Evolutionary conservation across 257 asterid genomes (phyloP).

Genomic region (Solanum etuberosum): DNA sequence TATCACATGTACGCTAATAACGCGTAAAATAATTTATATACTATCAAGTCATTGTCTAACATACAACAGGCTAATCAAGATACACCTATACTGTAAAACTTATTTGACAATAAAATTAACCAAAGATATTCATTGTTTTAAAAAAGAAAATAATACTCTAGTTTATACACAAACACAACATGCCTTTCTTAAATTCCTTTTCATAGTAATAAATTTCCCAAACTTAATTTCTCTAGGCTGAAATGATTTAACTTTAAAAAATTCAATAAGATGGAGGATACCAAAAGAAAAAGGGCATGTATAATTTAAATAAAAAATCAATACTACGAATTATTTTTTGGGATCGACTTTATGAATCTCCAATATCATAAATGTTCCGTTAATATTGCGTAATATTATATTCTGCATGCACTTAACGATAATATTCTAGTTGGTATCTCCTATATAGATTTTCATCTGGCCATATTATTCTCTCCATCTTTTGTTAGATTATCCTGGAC

Average conservation of each 20-base stretch:
- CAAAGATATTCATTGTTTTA: too few relatives aligned
- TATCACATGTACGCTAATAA: neutral
- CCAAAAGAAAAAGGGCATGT: neutral
- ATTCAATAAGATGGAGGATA: too few relatives aligned
- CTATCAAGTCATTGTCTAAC: neutral
- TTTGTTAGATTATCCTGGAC: neutral
- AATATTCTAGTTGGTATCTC: too few relatives aligned
- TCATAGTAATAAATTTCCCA: too few relatives aligned
- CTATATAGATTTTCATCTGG: neutral
- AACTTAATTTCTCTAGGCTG: neutral
- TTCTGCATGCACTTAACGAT: neutral
- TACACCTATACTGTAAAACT: neutral
- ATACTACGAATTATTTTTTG: too few relatives aligned
- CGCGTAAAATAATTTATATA: neutral
- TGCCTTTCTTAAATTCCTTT: too few relatives aligned
- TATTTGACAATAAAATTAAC: neutral
- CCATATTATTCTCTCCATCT: too few relatives aligned
- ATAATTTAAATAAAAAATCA: neutral
- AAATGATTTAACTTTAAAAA: neutral
- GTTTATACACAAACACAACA: neutral
- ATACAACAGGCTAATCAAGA: too few relatives aligned
- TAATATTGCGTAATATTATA: too few relatives aligned
- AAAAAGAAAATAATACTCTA: too few relatives aligned
- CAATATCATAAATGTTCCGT: neutral
- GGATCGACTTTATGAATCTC: neutral